Percentiles rank a stretch among this genome's conserved stretches.
These are phyloP conservation scores for Chloris gayana DNA, from an alignment of 176 grass and related monocot species.

Conservation along the genomic window DNA sequence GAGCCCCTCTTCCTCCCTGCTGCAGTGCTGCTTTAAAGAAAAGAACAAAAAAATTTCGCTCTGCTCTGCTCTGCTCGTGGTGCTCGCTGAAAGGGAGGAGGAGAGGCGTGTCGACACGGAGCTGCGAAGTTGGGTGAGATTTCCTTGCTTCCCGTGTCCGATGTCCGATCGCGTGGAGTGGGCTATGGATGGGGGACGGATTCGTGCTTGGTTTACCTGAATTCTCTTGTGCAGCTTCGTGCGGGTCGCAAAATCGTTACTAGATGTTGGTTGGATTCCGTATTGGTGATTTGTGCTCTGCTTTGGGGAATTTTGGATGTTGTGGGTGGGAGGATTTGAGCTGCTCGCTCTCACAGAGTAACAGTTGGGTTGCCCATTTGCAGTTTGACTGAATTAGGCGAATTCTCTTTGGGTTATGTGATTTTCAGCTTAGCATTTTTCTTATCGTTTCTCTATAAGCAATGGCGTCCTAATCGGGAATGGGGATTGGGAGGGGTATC, in stretches of 20 bases:
- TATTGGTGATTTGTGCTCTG: background rate
- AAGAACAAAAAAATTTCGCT: background rate
- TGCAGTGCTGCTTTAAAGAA: background rate
- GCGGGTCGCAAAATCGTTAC: background rate
- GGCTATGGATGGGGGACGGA: background rate
- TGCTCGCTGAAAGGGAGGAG: slow-evolving; percentile 3
- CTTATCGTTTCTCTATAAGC: background rate
- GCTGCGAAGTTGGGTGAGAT: slow-evolving; percentile 27
- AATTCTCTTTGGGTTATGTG: background rate
- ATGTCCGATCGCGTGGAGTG: slow-evolving; percentile 2
- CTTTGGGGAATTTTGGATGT: background rate
- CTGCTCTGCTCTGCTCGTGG: background rate
- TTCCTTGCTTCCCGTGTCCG: background rate
- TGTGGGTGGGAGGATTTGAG: background rate
- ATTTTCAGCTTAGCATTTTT: background rate
- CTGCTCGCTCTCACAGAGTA: background rate
- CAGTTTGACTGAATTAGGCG: background rate
- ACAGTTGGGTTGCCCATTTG: background rate
- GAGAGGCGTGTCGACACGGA: background rate
- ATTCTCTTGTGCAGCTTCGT: background rate
- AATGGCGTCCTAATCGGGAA: no score
- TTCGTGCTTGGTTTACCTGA: slow-evolving; percentile 2
- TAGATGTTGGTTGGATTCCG: background rate
- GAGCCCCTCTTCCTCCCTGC: background rate
- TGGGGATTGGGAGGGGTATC: no score